These are phyloP conservation scores for Globisporangium carolinianum DNA, from an alignment of 352 stramenopile species.

Conservation along the genomic window DNA sequence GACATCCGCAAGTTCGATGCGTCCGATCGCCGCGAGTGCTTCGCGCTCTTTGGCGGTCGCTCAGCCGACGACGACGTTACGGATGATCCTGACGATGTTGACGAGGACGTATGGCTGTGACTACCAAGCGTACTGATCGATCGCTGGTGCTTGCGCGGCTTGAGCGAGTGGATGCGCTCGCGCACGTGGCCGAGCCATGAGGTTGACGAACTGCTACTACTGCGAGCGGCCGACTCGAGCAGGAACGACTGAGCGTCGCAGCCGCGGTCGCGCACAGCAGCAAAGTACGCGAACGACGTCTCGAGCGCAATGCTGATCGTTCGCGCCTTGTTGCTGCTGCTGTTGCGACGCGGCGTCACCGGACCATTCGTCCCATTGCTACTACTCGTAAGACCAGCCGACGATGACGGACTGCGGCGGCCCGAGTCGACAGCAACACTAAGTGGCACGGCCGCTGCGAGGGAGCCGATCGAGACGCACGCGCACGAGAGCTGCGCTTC, in stretches of 20 bases:
- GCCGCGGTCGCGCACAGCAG: constrained; percentile 46
- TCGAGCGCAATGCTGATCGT: constrained; percentile 70
- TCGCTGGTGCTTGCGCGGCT: constrained; percentile 50
- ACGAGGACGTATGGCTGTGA: not conserved
- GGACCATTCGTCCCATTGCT: not conserved
- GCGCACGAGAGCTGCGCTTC: constrained; percentile 59
- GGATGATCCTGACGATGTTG: constrained; percentile 1
- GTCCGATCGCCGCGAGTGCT: constrained; percentile 6
- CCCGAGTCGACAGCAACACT: not conserved
- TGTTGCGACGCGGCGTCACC: not conserved
- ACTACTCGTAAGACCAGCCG: not conserved
- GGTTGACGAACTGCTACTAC: constrained; percentile 31
- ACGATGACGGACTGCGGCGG: not conserved
- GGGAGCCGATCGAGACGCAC: constrained; percentile 56
- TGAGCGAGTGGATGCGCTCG: constrained; percentile 57
- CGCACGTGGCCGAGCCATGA: constrained; percentile 60
- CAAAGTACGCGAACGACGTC: constrained; percentile 70
- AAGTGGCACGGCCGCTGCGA: constrained; percentile 17
- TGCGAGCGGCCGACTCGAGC: constrained; percentile 23
- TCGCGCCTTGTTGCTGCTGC: constrained; percentile 66
- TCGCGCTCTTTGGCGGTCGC: constrained; percentile 4
- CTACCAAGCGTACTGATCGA: constrained; percentile 12
- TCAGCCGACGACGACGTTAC: constrained; percentile 6
- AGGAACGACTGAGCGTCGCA: constrained; percentile 49
- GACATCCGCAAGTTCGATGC: constrained; percentile 52